Conservation (phyloP, 805 yeast genomes). For the Scheffersomyces lignosus region DNA sequence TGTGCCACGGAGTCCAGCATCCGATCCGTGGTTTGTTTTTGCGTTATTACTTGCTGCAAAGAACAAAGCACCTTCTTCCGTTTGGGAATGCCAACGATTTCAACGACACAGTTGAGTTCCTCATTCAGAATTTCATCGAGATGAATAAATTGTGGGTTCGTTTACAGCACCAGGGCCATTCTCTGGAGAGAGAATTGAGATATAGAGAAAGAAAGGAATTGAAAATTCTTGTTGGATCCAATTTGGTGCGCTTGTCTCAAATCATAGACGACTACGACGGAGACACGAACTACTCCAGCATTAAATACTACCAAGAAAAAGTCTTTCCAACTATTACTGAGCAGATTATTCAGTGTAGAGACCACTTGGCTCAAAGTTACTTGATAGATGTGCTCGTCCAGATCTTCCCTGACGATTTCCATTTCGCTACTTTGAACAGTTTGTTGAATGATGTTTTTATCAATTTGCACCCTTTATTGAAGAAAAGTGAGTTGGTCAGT, state of each 20-base stretch:
- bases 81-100: slow-evolving; percentile 39
- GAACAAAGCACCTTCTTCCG: slow-evolving; percentile 69
- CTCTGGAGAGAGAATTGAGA: slow-evolving; percentile 74
- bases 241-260: slow-evolving; percentile 85
- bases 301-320: slow-evolving; percentile 39
- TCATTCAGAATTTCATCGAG: slow-evolving; percentile 85
- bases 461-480: slow-evolving; percentile 68
- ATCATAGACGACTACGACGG: slow-evolving; percentile 68
- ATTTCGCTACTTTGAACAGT: slow-evolving; percentile 66
- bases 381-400: slow-evolving; percentile 88
- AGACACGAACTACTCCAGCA: slow-evolving; percentile 25
- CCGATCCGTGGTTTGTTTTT: slow-evolving; percentile 90
- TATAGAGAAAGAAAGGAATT: slow-evolving; percentile 81
- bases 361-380: slow-evolving; percentile 89
- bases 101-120: slow-evolving; percentile 72
- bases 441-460: slow-evolving; percentile 63
- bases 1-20: slow-evolving; percentile 96
- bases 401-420: slow-evolving; percentile 93
- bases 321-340: slow-evolving; percentile 81
- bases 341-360: slow-evolving; percentile 90
- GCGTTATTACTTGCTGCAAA: slow-evolving; percentile 83
- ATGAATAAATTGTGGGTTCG: slow-evolving; percentile 99
- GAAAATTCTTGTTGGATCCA: slow-evolving; percentile 89
- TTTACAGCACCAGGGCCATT: slow-evolving; percentile 92
- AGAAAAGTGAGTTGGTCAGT: slow-evolving; percentile 61